A percentile compares a stretch with the other conserved stretches of the same genome.
phyloP scores from a whole-genome alignment of 2,329 filamentous ascomycete genomes.

The Fusarium domesticum region DNA sequence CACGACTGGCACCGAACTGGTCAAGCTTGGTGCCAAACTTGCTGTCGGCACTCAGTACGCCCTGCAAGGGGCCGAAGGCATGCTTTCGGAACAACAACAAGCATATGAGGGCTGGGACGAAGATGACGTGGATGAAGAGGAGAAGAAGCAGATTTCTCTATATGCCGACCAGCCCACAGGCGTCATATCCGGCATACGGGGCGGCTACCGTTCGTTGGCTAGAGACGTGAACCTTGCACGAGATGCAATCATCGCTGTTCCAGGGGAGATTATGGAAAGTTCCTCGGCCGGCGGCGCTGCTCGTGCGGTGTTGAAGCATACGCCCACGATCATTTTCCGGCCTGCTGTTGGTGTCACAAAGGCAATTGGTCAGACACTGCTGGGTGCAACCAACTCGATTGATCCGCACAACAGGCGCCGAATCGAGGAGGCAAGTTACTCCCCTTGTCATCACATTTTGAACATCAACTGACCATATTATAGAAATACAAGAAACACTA shows the following conservation, averaged over 20 bases:
- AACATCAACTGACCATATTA: constrained; percentile 9
- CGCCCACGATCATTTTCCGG: constrained; percentile 88
- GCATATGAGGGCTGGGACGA: constrained; percentile 50
- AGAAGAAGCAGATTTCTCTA: constrained; percentile 76
- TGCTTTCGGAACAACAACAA: constrained; percentile 55
- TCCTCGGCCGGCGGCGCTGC: constrained; percentile 77
- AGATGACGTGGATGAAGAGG: constrained; percentile 62
- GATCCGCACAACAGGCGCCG: constrained; percentile 78
- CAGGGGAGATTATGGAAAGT: constrained; percentile 85
- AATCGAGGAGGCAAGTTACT: constrained; percentile 79
- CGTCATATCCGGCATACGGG: constrained; percentile 79
- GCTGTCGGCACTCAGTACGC: constrained; percentile 94
- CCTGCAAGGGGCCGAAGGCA: constrained; percentile 80
- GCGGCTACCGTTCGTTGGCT: constrained; percentile 77
- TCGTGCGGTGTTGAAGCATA: constrained; percentile 71
- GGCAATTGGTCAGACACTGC: constrained; percentile 80
- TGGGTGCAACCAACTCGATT: constrained; percentile 89
- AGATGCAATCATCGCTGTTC: constrained; percentile 92
- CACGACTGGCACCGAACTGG: constrained; percentile 90
- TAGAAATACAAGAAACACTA: constrained; percentile 51
- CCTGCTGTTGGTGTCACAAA: constrained; percentile 89
- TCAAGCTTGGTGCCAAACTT: constrained; percentile 89
- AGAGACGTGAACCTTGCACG: constrained; percentile 82
- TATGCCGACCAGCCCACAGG: constrained; percentile 94
- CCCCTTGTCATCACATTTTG: background rate